Evolutionary conservation across 2,329 filamentous ascomycete genomes (phyloP).

Genomic region (Ramularia endophylla): DNA sequence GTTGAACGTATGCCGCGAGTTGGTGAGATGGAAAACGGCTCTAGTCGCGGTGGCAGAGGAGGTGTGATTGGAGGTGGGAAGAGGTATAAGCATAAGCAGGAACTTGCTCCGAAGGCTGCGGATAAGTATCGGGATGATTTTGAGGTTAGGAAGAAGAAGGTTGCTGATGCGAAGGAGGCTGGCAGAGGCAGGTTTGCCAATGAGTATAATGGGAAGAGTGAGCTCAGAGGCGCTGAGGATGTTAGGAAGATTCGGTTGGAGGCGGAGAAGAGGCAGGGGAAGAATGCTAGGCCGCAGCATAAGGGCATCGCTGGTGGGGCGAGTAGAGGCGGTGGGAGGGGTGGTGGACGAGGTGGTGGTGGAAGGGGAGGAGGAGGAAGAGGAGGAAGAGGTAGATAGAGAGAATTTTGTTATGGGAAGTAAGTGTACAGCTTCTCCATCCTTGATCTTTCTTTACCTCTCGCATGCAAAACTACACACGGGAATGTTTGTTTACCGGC

Average conservation of each 20-base stretch:
- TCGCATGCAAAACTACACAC: too few relatives aligned
- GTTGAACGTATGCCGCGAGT: constrained; percentile 71
- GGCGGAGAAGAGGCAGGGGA: constrained; percentile 70
- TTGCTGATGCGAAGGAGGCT: constrained; percentile 81
- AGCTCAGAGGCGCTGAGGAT: constrained; percentile 76
- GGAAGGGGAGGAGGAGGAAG: too few relatives aligned
- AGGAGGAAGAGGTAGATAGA: too few relatives aligned
- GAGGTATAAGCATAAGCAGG: constrained; percentile 78
- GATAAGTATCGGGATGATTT: constrained; percentile 92
- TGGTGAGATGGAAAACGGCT: constrained; percentile 65
- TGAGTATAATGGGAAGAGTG: constrained; percentile 65
- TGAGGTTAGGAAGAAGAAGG: constrained; percentile 81
- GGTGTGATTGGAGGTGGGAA: constrained; percentile 39
- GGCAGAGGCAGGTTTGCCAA: constrained; percentile 62
- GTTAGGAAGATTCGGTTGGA: constrained; percentile 76
- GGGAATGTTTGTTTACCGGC: too few relatives aligned
- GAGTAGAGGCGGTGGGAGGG: too few relatives aligned
- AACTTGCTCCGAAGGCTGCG: constrained; percentile 84
- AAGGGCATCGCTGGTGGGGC: too few relatives aligned
- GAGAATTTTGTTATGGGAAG: too few relatives aligned
- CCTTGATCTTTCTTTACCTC: too few relatives aligned
- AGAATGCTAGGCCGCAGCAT: constrained; percentile 70
- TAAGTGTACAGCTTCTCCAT: too few relatives aligned
- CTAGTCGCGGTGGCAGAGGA: constrained; percentile 26
- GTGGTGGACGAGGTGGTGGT: too few relatives aligned